A percentile compares a stretch with the other conserved stretches of the same genome.
Conservation (phyloP, 2,329 filamentous ascomycete species). For the Aspergillus sergii region DNA sequence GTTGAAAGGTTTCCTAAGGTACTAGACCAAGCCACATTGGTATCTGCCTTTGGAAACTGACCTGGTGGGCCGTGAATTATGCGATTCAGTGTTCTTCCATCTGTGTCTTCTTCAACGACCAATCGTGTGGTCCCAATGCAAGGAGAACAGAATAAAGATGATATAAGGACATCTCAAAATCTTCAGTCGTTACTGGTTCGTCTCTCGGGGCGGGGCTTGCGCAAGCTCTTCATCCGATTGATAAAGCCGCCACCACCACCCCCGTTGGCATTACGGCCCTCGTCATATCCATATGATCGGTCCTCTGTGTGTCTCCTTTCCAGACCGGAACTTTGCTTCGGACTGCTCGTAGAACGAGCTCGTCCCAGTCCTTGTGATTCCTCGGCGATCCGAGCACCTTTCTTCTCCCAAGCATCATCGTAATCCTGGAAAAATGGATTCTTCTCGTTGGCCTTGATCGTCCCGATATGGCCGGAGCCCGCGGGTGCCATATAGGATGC, state of each 20-base stretch:
- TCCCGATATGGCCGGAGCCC: constrained; percentile 35
- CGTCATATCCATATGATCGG: constrained; percentile 34
- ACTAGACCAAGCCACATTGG: background rate
- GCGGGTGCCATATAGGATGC: constrained; percentile 36
- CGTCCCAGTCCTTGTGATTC: constrained; percentile 42
- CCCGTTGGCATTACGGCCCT: constrained; percentile 48
- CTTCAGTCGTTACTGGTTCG: constrained; percentile 36
- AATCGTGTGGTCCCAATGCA: background rate
- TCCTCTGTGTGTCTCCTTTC: constrained; percentile 70
- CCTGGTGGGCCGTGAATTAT: background rate
- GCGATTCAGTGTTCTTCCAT: constrained; percentile 7
- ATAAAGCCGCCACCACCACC: constrained; percentile 64
- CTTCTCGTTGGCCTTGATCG: constrained; percentile 49
- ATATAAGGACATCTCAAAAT: background rate
- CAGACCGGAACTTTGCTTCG: constrained; percentile 54
- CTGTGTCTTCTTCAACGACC: background rate
- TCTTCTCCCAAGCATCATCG: constrained; percentile 66
- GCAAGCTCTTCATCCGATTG: constrained; percentile 79
- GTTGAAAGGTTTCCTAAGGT: background rate
- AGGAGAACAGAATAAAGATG: constrained; percentile 4
- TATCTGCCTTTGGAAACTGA: background rate
- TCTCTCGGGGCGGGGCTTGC: constrained; percentile 51
- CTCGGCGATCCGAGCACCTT: constrained; percentile 61
- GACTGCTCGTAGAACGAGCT: constrained; percentile 59
- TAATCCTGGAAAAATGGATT: constrained; percentile 89